These are phyloP conservation scores for Anacardium occidentale DNA, from an alignment of 345 rosid species.

Conservation along the genomic window DNA sequence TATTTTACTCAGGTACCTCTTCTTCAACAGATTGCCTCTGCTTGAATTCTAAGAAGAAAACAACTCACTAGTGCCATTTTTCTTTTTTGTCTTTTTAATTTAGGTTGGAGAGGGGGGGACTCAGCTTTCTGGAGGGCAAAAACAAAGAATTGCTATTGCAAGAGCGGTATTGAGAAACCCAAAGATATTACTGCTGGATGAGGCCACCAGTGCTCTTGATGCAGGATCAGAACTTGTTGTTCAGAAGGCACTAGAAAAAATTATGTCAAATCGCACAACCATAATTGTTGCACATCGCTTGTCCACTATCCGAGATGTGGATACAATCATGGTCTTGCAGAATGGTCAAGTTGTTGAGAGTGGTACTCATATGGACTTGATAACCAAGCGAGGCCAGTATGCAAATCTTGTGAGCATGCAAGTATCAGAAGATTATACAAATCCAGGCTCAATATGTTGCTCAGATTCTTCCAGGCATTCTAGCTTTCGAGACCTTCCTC, in stretches of 20 bases:
- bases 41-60: no score
- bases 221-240: slow-evolving; percentile 72
- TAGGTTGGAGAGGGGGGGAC: slow-evolving; percentile 96
- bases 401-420: slow-evolving; percentile 57
- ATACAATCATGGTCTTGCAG: slow-evolving; percentile 66
- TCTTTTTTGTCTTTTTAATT: slow-evolving; percentile 16
- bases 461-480: slow-evolving; percentile 35
- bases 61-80: no score
- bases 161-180: slow-evolving; percentile 83
- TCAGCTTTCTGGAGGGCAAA: slow-evolving; percentile 95
- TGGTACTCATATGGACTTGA: slow-evolving; percentile 66
- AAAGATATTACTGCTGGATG: slow-evolving; percentile 73
- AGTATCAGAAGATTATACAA: slow-evolving; percentile 36
- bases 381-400: slow-evolving; percentile 65
- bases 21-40: not conserved
- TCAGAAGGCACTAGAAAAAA: slow-evolving; percentile 65
- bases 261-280: slow-evolving; percentile 64
- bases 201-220: slow-evolving; percentile 93
- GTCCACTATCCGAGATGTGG: slow-evolving; percentile 66
- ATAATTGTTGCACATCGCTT: slow-evolving; percentile 71
- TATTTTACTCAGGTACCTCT: slow-evolving; percentile 61
- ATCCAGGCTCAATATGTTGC: slow-evolving; percentile 29
- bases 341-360: slow-evolving; percentile 64
- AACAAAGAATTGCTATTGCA: slow-evolving; percentile 87
- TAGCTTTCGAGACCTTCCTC: slow-evolving; percentile 40